phyloP scores from a whole-genome alignment of 768 basidiomycete genomes.

The Russula sp. region DNA sequence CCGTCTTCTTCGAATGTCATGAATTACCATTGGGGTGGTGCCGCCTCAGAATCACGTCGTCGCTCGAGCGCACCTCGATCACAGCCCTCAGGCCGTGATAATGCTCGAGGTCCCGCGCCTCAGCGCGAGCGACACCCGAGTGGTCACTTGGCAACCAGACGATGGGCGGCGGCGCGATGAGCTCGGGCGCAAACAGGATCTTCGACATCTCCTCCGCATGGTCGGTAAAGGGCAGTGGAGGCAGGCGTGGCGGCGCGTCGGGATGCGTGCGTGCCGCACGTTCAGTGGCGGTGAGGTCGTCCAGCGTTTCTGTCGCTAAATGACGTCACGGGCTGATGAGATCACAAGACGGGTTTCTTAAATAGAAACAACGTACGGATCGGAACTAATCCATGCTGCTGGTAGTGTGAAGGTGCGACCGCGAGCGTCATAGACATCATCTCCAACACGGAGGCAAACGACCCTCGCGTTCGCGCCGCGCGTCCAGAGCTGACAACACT shows the following conservation, averaged over 20 bases:
- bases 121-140: conserved; percentile 65
- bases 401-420: conserved; percentile 57
- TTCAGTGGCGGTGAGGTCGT: conserved; percentile 75
- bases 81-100: conserved; percentile 69
- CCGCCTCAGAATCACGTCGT: conserved; percentile 43
- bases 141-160: conserved; percentile 84
- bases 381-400: conserved; percentile 55
- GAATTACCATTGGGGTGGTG: conserved; percentile 19
- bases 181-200: conserved; percentile 76
- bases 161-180: conserved; percentile 69
- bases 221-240: conserved; percentile 62
- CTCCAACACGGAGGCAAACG: conserved; percentile 75
- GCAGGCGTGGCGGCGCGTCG: conserved; percentile 67
- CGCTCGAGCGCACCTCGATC: conserved; percentile 54
- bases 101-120: conserved; percentile 68
- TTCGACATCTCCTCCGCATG: conserved; percentile 73
- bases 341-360: background rate
- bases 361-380: conserved; percentile 44
- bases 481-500: conserved; percentile 41
- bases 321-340: background rate
- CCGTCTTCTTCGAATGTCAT: background rate
- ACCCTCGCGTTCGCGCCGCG: conserved; percentile 48
- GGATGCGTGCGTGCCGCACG: conserved; percentile 72
- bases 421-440: conserved; percentile 80
- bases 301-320: conserved; percentile 67